A percentile compares a stretch with the other conserved stretches of the same genome.
Conservation (phyloP, 176 grass and related monocot species). For the Sorghum bicolor region Sorghum_bicolor_NCBIv3 NC_012879.2:57230001-57230500, state of each 20-base stretch:
- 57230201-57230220: not conserved
- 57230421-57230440: conserved; percentile 74
- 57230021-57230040: not conserved
- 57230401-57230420: conserved; percentile 82
- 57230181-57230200: not conserved
- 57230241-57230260: not conserved
- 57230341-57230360: conserved; percentile 37
- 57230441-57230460: conserved; percentile 52
- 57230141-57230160: conserved; percentile 1
- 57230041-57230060: not conserved
- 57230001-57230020: not conserved
- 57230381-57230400: conserved; percentile 57
- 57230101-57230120: not conserved
- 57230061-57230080: not conserved
- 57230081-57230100: not conserved
- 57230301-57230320: not conserved
- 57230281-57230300: not conserved
- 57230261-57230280: conserved; percentile 4
- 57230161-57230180: not conserved
- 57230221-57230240: no score
- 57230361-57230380: conserved; percentile 35
- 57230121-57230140: not conserved
- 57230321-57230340: conserved; percentile 71
- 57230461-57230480: conserved; percentile 86
- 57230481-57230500: conserved; percentile 77